Evolutionary conservation across 306 rosid genomes (phyloP), one percentile per base, ranked within the genome.

Genomic region (Quercus gilva): DNA sequence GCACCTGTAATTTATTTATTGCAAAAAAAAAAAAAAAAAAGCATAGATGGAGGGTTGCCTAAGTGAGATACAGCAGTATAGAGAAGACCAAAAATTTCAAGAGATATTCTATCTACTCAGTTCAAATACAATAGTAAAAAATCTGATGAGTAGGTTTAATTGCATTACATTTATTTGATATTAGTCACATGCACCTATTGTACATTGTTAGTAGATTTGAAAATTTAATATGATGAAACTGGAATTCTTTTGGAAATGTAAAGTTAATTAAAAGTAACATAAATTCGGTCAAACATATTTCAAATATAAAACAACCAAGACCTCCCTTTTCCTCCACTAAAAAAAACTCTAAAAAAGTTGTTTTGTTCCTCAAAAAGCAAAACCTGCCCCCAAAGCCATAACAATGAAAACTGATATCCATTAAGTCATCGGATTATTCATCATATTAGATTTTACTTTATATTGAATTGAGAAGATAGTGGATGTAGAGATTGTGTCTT

Each of bases 1-100:
- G 83, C 76, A 64, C 63, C 85, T 78, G 80, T 21, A 81, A 35
- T 55, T 37, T 52, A 74, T 55, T 35, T 26, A 74, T 18, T 31
- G 19, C 25, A 60, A 6, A 73, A 41, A 21, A 61, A 71, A n/a
- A 14, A n/a, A 35, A 6, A 72, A 37, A 21, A 55, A 49, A n/a
- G 33, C 28, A 37, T 33, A 14, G 20, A n/a, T n/a, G 33, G n/a
- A 72, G 75, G 6, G 19, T 28, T n/a, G 15, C 31, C 5, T 71
- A 12, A 43, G 19, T 43, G 5, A 21, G 5, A 71, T 21, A 21
- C 5, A n/a, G 29, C 6, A 56, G 4, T 0, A 29, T 19, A 55
- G 56, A 53, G 43, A 6, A 58, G 60, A 6, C 35, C 6, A 15
- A 20, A 41, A 51, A 23, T 4, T 14, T 71, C 33, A 43, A 71